Conservation (phyloP, 306 rosid species). For the Inga laurina region DNA sequence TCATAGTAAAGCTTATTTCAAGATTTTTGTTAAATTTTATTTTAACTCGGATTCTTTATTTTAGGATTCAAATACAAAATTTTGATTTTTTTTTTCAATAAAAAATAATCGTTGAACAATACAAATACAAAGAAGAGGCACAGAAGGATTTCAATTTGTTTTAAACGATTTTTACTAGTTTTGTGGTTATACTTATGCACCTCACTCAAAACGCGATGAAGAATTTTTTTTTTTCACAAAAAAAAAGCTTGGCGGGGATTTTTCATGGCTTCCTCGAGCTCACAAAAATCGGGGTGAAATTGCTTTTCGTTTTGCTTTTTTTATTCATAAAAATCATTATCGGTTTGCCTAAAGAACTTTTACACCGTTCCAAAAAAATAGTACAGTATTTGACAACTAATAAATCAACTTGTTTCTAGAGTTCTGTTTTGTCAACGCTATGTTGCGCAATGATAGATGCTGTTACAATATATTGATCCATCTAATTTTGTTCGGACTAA, state of each 20-base stretch:
- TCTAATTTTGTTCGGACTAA: not conserved
- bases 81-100: not conserved
- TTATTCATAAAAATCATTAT: not conserved
- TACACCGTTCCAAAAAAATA: not conserved
- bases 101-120: not conserved
- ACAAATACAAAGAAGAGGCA: not conserved
- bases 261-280: not conserved
- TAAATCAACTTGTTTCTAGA: not conserved
- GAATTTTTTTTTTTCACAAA: not conserved
- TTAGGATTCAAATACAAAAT: not conserved
- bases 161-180: not conserved
- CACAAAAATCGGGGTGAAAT: not conserved
- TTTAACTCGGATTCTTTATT: not conserved
- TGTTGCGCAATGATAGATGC: conserved; percentile 30
- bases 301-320: not conserved
- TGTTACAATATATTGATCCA: conserved; percentile 14
- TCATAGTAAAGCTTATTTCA: not conserved
- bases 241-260: not conserved
- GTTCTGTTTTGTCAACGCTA: conserved; percentile 37
- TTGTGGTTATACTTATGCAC: not conserved
- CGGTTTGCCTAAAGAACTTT: not conserved
- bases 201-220: not conserved
- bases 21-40: not conserved
- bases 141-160: not conserved
- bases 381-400: conserved; percentile 10